Conservation (phyloP, 148 eudicot species). For the Suaeda aralocaspica region DNA sequence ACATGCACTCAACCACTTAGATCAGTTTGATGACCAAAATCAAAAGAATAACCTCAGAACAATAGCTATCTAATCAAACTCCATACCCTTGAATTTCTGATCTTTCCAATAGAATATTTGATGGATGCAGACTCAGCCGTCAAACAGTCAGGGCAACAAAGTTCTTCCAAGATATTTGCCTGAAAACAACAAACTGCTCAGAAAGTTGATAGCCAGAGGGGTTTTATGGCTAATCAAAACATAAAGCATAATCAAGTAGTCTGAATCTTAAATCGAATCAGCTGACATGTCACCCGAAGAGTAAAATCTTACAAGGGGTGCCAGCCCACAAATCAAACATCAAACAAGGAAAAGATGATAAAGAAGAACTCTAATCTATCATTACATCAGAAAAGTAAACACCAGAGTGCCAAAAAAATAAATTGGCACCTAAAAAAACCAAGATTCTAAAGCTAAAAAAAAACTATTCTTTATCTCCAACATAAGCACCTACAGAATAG, state of each 20-base stretch:
- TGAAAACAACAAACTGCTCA: constrained; percentile 22
- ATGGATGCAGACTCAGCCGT: constrained; percentile 39
- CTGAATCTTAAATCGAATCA: not conserved
- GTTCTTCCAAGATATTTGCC: constrained; percentile 79
- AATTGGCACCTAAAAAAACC: not conserved
- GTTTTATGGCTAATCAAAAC: constrained; percentile 4
- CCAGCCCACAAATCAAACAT: not conserved
- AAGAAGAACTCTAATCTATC: not conserved
- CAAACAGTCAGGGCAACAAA: constrained; percentile 34
- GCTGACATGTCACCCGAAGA: constrained; percentile 5
- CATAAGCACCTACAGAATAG: not conserved
- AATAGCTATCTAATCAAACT: constrained; percentile 10
- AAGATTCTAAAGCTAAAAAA: not conserved
- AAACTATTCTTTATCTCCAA: not conserved
- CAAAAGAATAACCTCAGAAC: not conserved
- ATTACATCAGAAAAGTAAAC: not conserved
- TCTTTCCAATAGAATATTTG: constrained; percentile 49
- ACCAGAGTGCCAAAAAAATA: not conserved
- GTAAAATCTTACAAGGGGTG: not conserved
- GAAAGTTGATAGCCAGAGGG: constrained; percentile 7
- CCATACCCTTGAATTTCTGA: constrained; percentile 60
- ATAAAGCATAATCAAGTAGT: not conserved
- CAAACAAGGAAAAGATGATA: not conserved
- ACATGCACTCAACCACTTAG: constrained; percentile 8
- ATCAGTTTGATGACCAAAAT: constrained; percentile 8